Percentiles rank a stretch among this genome's conserved stretches.
Conservation (phyloP, 331 rosid species). For the Spiraea crenata region DNA sequence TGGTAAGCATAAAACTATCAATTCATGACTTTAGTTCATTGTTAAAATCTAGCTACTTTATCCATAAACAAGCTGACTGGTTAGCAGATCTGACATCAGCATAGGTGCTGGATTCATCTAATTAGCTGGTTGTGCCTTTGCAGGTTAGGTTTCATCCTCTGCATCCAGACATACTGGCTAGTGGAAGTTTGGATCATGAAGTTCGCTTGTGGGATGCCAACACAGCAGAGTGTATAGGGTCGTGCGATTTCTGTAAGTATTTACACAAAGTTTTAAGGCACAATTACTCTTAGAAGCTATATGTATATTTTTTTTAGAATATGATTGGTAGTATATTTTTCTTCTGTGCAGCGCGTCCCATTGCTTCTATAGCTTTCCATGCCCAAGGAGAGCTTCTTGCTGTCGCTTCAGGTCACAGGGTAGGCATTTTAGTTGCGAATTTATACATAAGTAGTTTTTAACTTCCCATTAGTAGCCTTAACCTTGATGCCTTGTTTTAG, state of each 20-base stretch:
- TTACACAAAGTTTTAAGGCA: not conserved
- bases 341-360: conserved; percentile 69
- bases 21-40: not conserved
- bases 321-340: conserved; percentile 24
- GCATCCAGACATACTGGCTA: conserved; percentile 80
- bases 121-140: conserved; percentile 18
- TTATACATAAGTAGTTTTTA: not conserved
- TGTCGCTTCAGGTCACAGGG: conserved; percentile 99
- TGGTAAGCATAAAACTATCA: conserved; percentile 53
- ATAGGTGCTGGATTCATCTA: conserved; percentile 11
- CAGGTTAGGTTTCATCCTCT: conserved; percentile 99
- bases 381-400: conserved; percentile 94
- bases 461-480: conserved; percentile 6
- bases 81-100: conserved; percentile 6
- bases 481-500: conserved; percentile 28
- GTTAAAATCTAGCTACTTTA: not conserved
- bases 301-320: not conserved
- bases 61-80: not conserved
- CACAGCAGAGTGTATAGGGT: conserved; percentile 79
- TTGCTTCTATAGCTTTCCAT: conserved; percentile 97
- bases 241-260: conserved; percentile 78
- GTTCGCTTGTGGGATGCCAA: conserved; percentile 95
- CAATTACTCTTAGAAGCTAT: too few relatives aligned
- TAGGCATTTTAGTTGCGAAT: conserved; percentile 28
- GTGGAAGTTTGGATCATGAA: conserved; percentile 99